Evolutionary conservation across 164 flowering plant species (phyloP).

Genomic region (Sedum album): DNA sequence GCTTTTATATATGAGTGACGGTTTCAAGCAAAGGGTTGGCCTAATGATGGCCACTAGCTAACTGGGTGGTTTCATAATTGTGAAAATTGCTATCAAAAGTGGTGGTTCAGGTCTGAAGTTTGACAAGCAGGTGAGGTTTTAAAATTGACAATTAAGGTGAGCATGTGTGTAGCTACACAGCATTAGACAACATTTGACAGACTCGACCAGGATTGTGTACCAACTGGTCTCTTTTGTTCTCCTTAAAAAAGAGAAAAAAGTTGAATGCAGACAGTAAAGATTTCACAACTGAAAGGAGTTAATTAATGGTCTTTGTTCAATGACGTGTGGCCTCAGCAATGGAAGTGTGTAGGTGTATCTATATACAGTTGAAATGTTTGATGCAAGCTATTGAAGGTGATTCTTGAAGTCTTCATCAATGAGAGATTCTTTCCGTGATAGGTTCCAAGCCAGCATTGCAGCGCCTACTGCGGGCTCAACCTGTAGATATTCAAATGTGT

Average conservation of each 20-base stretch:
- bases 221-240: not conserved
- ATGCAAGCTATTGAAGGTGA: not conserved
- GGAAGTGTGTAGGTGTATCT: not conserved
- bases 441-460: conserved; percentile 77
- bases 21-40: not conserved
- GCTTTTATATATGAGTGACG: no score
- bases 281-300: not conserved
- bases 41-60: not conserved
- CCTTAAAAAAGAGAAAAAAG: not conserved
- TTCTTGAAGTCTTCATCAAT: conserved; percentile 3
- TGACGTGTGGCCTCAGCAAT: not conserved
- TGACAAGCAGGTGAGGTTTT: not conserved
- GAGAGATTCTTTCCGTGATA: conserved; percentile 31
- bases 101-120: not conserved
- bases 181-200: not conserved
- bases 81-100: no score
- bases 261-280: not conserved
- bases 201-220: not conserved
- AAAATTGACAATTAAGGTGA: not conserved
- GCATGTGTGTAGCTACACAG: not conserved
- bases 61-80: not conserved
- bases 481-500: conserved; percentile 20
- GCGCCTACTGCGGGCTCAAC: conserved; percentile 98
- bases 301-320: not conserved
- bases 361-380: not conserved